Percentiles rank a stretch among this genome's conserved stretches.
These are phyloP conservation scores for Suhomyces maxii DNA, from an alignment of 1,139 yeast genomes.

Conservation along the genomic window DNA sequence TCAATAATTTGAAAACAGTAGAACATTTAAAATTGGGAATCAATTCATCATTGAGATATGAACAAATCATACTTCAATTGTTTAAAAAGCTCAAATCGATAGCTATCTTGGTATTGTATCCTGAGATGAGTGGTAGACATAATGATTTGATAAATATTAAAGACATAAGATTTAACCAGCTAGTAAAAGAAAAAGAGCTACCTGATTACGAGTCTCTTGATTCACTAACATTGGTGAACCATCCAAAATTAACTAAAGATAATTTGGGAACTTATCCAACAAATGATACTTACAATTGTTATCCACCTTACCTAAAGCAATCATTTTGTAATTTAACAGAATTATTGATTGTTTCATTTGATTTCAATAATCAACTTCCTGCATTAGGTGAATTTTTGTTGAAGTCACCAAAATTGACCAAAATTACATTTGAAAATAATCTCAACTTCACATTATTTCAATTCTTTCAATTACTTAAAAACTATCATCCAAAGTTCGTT, in stretches of 20 bases:
- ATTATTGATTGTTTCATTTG: conserved; percentile 32
- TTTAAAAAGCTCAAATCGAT: conserved; percentile 28
- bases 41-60: conserved; percentile 26
- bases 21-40: conserved; percentile 27
- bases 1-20: conserved; percentile 23
- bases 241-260: conserved; percentile 22
- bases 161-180: conserved; percentile 19
- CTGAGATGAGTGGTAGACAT: conserved; percentile 17
- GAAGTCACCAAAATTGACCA: conserved; percentile 19
- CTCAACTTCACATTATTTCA: conserved; percentile 26
- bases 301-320: conserved; percentile 24
- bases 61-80: conserved; percentile 24
- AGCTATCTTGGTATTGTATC: conserved; percentile 16
- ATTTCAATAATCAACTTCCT: conserved; percentile 30
- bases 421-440: conserved; percentile 38
- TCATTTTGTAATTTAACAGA: conserved; percentile 26
- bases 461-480: conserved; percentile 33
- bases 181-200: neutral
- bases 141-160: conserved; percentile 22
- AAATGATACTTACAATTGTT: conserved; percentile 26
- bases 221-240: conserved; percentile 27
- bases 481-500: conserved; percentile 29
- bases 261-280: conserved; percentile 12
- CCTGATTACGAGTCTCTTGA: conserved; percentile 16
- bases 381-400: conserved; percentile 32